phyloP scores from a whole-genome alignment of 164 flowering plant species.

The Sextonia rubra region DNA sequence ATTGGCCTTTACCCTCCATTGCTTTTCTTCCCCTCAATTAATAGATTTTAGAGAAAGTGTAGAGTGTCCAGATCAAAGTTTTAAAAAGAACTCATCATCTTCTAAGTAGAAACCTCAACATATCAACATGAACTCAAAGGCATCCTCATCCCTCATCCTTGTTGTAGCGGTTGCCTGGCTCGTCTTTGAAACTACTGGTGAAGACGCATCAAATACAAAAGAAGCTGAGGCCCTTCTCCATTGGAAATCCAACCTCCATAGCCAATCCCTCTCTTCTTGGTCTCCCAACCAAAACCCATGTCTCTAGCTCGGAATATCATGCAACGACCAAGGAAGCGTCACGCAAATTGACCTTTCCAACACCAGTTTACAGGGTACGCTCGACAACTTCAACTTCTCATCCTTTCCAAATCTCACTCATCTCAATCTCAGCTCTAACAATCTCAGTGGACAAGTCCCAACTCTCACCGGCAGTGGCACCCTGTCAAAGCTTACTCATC shows the following conservation, averaged over 20 bases:
- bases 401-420: slow-evolving; percentile 30
- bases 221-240: slow-evolving; percentile 33
- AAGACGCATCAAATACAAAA: not conserved
- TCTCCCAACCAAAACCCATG: slow-evolving; percentile 19
- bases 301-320: slow-evolving; percentile 36
- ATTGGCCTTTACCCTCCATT: too few relatives aligned
- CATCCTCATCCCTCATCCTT: too few relatives aligned
- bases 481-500: slow-evolving; percentile 8
- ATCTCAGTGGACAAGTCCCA: slow-evolving; percentile 29
- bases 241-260: slow-evolving; percentile 27
- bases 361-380: slow-evolving; percentile 22
- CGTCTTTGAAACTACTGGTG: too few relatives aligned
- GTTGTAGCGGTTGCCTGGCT: too few relatives aligned
- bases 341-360: slow-evolving; percentile 14
- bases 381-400: slow-evolving; percentile 28
- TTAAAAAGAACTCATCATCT: too few relatives aligned
- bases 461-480: slow-evolving; percentile 25
- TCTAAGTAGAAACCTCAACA: too few relatives aligned
- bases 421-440: slow-evolving; percentile 25
- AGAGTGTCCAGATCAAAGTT: too few relatives aligned
- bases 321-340: slow-evolving; percentile 21
- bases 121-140: too few relatives aligned
- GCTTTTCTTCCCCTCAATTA: too few relatives aligned
- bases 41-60: too few relatives aligned
- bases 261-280: slow-evolving; percentile 20